These are phyloP conservation scores for Suillus hirtellus DNA, from an alignment of 768 basidiomycete species.

Conservation along the genomic window DNA sequence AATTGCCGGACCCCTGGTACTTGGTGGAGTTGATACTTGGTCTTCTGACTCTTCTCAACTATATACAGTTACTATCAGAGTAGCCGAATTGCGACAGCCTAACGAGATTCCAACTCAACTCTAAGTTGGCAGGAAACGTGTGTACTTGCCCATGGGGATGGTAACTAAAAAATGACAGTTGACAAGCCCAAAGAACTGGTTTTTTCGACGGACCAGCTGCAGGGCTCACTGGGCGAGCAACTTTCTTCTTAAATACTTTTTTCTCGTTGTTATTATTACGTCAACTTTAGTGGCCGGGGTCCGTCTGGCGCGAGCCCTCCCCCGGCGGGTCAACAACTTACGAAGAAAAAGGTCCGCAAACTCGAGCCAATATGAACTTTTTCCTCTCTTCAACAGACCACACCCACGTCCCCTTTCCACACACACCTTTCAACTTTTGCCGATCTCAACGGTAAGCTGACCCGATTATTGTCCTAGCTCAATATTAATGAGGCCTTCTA, in stretches of 20 bases:
- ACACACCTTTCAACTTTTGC: constrained; percentile 13
- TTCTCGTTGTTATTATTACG: constrained; percentile 17
- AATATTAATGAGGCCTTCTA: constrained; percentile 8
- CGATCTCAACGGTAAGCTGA: constrained; percentile 17
- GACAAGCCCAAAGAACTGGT: not conserved
- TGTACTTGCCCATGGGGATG: constrained; percentile 7
- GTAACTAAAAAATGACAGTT: not conserved
- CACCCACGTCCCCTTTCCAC: constrained; percentile 29
- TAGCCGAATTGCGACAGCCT: constrained; percentile 11
- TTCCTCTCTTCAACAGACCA: constrained; percentile 42
- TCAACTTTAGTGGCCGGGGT: constrained; percentile 27
- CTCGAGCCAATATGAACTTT: constrained; percentile 50
- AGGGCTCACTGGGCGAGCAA: not conserved
- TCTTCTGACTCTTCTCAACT: not conserved
- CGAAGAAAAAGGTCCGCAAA: constrained; percentile 53
- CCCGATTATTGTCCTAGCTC: not conserved
- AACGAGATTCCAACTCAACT: constrained; percentile 1
- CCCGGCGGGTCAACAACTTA: constrained; percentile 24
- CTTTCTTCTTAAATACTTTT: not conserved
- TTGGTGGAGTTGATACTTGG: not conserved
- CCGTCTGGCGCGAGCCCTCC: constrained; percentile 22
- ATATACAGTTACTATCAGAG: not conserved
- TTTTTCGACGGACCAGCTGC: not conserved
- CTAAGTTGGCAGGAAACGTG: constrained; percentile 14
- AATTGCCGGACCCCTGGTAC: constrained; percentile 21